Evolutionary conservation across 2,329 filamentous ascomycete genomes (phyloP).

Genomic region (Venturia pyrina): DNA sequence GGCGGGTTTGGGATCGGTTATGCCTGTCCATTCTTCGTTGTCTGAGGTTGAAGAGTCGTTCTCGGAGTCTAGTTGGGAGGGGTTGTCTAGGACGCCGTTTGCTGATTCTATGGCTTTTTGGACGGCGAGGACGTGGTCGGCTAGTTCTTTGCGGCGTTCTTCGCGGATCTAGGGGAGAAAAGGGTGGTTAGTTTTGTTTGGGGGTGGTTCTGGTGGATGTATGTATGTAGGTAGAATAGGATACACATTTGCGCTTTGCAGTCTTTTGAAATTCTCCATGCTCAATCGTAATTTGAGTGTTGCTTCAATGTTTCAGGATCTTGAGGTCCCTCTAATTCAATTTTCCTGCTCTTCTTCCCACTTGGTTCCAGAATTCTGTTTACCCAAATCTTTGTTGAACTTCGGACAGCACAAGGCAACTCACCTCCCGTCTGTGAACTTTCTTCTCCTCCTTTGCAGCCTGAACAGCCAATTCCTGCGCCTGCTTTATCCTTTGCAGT

Average conservation of each 20-base stretch:
- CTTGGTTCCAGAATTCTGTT: no score
- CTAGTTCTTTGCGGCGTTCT: slow-evolving; percentile 2
- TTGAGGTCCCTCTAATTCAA: no score
- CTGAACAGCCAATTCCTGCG: slow-evolving; percentile 70
- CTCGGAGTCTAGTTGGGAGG: slow-evolving; percentile 12
- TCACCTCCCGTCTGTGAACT: slow-evolving; percentile 63
- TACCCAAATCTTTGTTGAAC: no score
- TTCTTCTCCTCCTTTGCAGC: slow-evolving; percentile 69
- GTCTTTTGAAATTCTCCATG: no score
- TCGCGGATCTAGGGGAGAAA: background rate
- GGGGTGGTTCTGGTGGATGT: no score
- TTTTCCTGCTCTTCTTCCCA: no score
- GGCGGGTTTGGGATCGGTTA: background rate
- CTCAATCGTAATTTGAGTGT: no score
- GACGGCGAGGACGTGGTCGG: slow-evolving; percentile 2
- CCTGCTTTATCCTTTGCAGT: slow-evolving; percentile 70
- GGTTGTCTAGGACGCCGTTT: slow-evolving; percentile 3
- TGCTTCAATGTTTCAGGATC: no score
- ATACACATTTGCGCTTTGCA: no score
- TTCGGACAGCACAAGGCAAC: slow-evolving; percentile 13
- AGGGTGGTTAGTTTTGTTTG: background rate
- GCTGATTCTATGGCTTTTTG: background rate
- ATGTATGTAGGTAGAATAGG: no score
- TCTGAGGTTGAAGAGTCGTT: slow-evolving; percentile 12
- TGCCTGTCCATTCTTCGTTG: slow-evolving; percentile 10